A percentile compares a stretch with the other conserved stretches of the same genome.
Evolutionary conservation across 805 yeast genomes (phyloP).

Genomic region (Barnettozyma pratensis): DNA sequence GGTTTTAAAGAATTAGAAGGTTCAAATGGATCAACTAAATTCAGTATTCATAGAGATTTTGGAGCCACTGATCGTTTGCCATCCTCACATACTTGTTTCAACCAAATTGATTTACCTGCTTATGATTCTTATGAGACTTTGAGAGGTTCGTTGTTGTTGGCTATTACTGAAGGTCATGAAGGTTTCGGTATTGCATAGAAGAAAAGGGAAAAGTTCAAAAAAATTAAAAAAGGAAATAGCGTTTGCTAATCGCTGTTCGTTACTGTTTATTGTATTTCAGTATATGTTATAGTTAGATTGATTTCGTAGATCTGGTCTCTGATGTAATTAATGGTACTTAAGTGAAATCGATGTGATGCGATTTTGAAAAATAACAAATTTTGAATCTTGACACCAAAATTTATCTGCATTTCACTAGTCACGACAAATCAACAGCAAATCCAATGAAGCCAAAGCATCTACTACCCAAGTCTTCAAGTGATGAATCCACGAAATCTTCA

Average conservation of each 20-base stretch:
- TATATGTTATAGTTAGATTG: not conserved
- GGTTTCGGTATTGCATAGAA: constrained; percentile 83
- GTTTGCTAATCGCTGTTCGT: not conserved
- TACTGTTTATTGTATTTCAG: not conserved
- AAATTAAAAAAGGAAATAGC: too few relatives aligned
- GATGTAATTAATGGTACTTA: too few relatives aligned
- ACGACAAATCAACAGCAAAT: not conserved
- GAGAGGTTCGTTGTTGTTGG: constrained; percentile 72
- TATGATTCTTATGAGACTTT: constrained; percentile 85
- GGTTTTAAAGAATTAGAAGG: constrained; percentile 92
- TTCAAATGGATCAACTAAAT: constrained; percentile 78
- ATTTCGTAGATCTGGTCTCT: not conserved
- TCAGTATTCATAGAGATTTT: constrained; percentile 85
- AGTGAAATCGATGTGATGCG: too few relatives aligned
- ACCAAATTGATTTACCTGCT: constrained; percentile 90
- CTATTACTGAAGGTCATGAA: constrained; percentile 92
- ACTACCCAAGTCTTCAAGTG: too few relatives aligned
- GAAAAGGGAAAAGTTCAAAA: not conserved
- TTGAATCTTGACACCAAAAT: not conserved
- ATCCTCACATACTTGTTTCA: constrained; percentile 94
- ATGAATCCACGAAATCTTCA: too few relatives aligned
- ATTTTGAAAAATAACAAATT: not conserved
- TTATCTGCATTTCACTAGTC: not conserved
- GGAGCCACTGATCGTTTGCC: constrained; percentile 86
- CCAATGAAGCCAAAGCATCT: not conserved